phyloP scores from a whole-genome alignment of 345 rosid species.

The Theobroma cacao region DNA sequence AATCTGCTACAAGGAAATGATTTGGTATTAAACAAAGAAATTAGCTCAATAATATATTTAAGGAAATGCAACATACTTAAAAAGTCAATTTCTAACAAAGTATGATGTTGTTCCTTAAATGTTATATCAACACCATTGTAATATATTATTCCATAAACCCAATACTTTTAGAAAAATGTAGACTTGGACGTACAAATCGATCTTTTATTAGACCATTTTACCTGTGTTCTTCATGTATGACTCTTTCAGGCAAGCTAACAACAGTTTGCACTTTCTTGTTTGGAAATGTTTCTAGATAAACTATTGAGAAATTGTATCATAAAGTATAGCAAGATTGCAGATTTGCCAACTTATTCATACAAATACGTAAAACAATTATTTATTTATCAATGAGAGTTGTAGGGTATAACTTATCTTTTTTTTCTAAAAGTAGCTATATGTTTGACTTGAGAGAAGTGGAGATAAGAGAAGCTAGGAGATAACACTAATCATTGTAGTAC shows the following conservation, averaged over 20 bases:
- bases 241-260: not conserved
- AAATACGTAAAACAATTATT: not conserved
- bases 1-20: slow-evolving; percentile 31
- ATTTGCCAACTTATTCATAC: not conserved
- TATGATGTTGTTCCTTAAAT: not conserved
- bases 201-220: not conserved
- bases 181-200: not conserved
- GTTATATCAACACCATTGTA: not conserved
- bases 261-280: not conserved
- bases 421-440: not conserved
- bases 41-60: not conserved
- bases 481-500: not conserved
- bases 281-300: not conserved
- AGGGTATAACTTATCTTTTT: too few species aligned
- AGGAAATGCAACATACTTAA: not conserved
- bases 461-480: not conserved
- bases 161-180: not conserved
- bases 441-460: not conserved
- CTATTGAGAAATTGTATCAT: not conserved
- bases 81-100: not conserved
- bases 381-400: not conserved
- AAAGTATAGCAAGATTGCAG: not conserved
- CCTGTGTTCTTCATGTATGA: not conserved
- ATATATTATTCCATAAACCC: not conserved
- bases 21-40: slow-evolving; percentile 3